Evolutionary conservation across 129 eudicot species (phyloP).

Genomic region (Escallonia rubra): DNA sequence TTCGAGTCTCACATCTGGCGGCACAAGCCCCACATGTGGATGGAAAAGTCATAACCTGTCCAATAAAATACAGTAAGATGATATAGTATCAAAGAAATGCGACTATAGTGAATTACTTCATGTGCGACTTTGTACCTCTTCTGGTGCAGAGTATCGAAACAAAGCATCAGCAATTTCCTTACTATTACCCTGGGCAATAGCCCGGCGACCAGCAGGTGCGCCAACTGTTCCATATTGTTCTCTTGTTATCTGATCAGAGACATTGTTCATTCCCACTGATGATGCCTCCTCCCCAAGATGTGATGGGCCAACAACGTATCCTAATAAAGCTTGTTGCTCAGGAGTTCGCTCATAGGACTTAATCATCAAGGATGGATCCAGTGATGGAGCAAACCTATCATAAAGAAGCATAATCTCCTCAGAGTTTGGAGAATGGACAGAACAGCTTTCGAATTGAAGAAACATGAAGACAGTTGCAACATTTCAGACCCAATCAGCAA

Average conservation of each 20-base stretch:
- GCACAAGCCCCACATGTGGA: conserved; percentile 94
- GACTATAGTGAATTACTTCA: not conserved
- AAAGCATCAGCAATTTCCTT: conserved; percentile 73
- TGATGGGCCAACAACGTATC: conserved; percentile 64
- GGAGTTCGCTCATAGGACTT: conserved; percentile 78
- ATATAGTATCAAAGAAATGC: not conserved
- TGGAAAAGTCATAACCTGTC: conserved; percentile 94
- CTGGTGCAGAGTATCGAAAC: conserved; percentile 90
- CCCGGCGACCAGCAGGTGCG: conserved; percentile 81
- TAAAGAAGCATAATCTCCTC: not conserved
- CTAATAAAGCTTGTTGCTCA: conserved; percentile 72
- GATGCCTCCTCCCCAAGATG: conserved; percentile 33
- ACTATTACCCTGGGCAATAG: conserved; percentile 83
- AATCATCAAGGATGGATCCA: conserved; percentile 67
- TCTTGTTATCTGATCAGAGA: conserved; percentile 20
- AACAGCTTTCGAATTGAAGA: not conserved
- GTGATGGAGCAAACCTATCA: conserved; percentile 70
- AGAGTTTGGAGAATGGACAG: not conserved
- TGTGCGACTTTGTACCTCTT: conserved; percentile 54
- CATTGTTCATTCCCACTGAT: conserved; percentile 9
- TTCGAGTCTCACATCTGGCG: conserved; percentile 71
- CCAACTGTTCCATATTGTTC: conserved; percentile 97
- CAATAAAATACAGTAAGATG: not conserved
- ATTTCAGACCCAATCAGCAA: not conserved
- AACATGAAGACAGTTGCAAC: not conserved